Conservation (phyloP, 2,329 filamentous ascomycete genomes). For the Myrmaecium sp. region DNA sequence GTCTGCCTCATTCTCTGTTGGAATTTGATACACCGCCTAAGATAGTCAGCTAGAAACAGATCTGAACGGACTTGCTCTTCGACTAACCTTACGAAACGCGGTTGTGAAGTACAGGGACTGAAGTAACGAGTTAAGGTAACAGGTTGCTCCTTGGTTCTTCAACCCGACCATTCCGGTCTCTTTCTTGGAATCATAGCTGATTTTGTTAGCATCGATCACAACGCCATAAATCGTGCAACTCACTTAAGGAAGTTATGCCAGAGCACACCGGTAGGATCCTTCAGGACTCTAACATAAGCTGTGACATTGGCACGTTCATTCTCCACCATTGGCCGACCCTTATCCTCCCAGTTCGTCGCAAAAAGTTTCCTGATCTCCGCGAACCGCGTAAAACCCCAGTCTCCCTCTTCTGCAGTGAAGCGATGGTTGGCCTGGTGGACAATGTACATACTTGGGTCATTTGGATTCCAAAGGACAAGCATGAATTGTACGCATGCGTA, state of each 20-base stretch:
- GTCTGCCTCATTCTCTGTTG: conserved; percentile 69
- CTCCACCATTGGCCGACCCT: conserved; percentile 55
- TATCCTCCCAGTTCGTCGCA: conserved; percentile 55
- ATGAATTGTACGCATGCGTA: conserved; percentile 93
- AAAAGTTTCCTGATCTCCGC: conserved; percentile 78
- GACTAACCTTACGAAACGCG: conserved; percentile 68
- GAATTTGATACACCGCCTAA: conserved; percentile 90
- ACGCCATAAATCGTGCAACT: conserved; percentile 5
- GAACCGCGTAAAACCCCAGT: conserved; percentile 98
- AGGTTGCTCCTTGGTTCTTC: conserved; percentile 79
- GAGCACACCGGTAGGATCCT: conserved; percentile 74
- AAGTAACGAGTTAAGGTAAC: conserved; percentile 34
- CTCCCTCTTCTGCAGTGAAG: conserved; percentile 89
- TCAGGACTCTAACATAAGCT: conserved; percentile 64
- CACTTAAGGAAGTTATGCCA: conserved; percentile 79
- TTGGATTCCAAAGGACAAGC: conserved; percentile 83
- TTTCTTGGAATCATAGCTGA: conserved; percentile 86
- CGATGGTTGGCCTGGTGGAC: conserved; percentile 76
- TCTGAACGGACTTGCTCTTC: background rate
- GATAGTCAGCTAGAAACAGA: conserved; percentile 3
- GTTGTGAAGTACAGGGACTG: conserved; percentile 42
- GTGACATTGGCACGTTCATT: conserved; percentile 65
- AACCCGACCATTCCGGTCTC: conserved; percentile 94
- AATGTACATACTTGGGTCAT: conserved; percentile 69
- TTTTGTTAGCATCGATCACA: background rate